Base-by-base conservation (phyloP, 2,329 filamentous ascomycete species). In the Alternaria sp. region DNA sequence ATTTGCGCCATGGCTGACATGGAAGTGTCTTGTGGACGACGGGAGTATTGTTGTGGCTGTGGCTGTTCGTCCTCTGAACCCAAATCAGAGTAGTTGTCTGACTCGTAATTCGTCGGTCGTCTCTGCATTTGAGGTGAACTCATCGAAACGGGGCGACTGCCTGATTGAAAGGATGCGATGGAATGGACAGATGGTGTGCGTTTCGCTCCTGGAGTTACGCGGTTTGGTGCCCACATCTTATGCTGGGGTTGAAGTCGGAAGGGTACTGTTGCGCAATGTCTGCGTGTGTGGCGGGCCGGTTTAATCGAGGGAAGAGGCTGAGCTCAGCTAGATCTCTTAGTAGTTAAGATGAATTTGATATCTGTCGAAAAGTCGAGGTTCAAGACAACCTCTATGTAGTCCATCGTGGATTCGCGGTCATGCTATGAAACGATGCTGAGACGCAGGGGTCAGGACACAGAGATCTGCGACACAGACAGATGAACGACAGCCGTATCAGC, bases 191-290 rank as follows among this genome's bases (percentile, higher is more conserved):
- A 78, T 18, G 67, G 53, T 54, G 75, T 75, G 55, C 73, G 76
- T 63, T 72, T 70, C 43, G 71, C 62, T 64, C 71, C 67, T 23
- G 73, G 63, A 43, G 70, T 67, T 49, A 68, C 58, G 37, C 78
- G 74, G 51, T 65, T 72, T 55, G 76, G 68, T 37, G 71, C 73
- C 78, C 78, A 79, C 78, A 79, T 79, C 61, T 71, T 69, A 55
- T 67, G 15, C 23, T 51, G 33, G 30, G 14, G 15, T 21, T 53
- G 49, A 5, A 1, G 20, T 53, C 30, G 49, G 14, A 15, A 37
- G 21, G 20, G 20, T 53, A 33, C 49, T 53, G 18, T n/a, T n/a
- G 30, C 18, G n/a, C 21, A 41, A 37, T 8, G 28, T 41, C 20
- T 53, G 20, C 49, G 28, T 53, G 23, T 53, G 18, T 25, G 30